Evolutionary conservation across 2,329 filamentous ascomycete species (phyloP), one percentile per base, ranked within the genome.

Genomic region (Plenodomus biglobosus): DNA sequence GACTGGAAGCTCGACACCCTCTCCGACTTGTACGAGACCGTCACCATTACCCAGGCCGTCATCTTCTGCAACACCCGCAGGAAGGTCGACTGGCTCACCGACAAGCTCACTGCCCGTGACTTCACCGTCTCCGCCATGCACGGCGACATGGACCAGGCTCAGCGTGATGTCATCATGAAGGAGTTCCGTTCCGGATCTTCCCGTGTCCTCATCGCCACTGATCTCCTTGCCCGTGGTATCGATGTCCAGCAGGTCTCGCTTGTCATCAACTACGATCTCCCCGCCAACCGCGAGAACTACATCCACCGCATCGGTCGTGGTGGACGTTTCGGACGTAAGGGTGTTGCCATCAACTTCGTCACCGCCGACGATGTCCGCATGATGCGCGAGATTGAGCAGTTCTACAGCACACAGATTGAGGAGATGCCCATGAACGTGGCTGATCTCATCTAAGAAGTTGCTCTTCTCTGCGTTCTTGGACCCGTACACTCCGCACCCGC

Each of bases 51-150:
- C 67, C 94, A 99, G 79, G 94, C 94, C 52, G 94, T 99, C 78
- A 99, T 99, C 80, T 99, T 99, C 89, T 99, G 94, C 86, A 99
- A 99, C 87, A 99, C 94, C 74, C 89, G 94, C 77, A 88, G 92
- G 84, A 99, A 99, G 92, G 94, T 99, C 71, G 94, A 99, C 82
- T 99, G 94, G 94, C 88, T 99, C 68, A 97, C 94, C 65, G 92
- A 97, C 80, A 97, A 97, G 86, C 91, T 99, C 75, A 95, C 90
- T 69, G 88, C 89, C 69, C 90, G 91, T 81, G 92, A 99, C 80
- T 99, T 99, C 83, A 97, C 94, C 58, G 94, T 99, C 75, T 96
- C 92, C 34, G 92, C 92, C 79, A 97, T 99, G 94, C 94, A 99
- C 84, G 94, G 94, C 75, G 94, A 99, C 74, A 99, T 99, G 94